Percentiles rank a stretch among this genome's conserved stretches.
phyloP scores from a whole-genome alignment of 306 rosid species.

The Luffa acutangula region DNA sequence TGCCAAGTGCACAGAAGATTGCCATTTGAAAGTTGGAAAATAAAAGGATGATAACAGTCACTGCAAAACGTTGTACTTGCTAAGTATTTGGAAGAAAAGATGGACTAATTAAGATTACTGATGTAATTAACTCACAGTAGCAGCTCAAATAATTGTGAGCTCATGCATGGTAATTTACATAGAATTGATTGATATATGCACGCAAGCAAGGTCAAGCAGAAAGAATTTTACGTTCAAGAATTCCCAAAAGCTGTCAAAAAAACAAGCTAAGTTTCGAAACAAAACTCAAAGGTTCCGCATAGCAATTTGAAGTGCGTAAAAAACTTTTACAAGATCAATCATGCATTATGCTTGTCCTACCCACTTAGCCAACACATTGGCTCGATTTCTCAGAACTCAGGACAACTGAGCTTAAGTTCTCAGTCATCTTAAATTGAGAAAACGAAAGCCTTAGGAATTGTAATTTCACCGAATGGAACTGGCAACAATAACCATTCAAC shows the following conservation, averaged over 20 bases:
- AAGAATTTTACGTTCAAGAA: neutral
- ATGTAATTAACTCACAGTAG: neutral
- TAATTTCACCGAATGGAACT: neutral
- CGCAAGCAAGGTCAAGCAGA: neutral
- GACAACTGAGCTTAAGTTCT: neutral
- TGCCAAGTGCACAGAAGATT: conserved; percentile 55
- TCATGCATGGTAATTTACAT: neutral
- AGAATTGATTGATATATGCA: neutral
- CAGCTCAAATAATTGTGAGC: neutral
- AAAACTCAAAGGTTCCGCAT: no score
- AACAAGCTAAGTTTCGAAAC: neutral
- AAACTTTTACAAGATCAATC: neutral
- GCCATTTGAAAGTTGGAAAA: conserved; percentile 78
- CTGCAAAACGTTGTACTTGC: conserved; percentile 33
- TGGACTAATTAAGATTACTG: neutral
- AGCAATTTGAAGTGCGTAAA: neutral
- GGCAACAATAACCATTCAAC: neutral
- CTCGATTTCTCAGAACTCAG: neutral
- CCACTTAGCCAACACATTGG: neutral
- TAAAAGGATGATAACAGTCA: conserved; percentile 49
- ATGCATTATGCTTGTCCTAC: neutral
- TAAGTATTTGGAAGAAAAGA: neutral
- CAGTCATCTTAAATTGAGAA: neutral
- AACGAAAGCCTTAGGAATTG: neutral
- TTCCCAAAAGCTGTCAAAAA: neutral